phyloP scores from a whole-genome alignment of 1,284 basidiomycete genomes.

The Irpex sp. region DNA sequence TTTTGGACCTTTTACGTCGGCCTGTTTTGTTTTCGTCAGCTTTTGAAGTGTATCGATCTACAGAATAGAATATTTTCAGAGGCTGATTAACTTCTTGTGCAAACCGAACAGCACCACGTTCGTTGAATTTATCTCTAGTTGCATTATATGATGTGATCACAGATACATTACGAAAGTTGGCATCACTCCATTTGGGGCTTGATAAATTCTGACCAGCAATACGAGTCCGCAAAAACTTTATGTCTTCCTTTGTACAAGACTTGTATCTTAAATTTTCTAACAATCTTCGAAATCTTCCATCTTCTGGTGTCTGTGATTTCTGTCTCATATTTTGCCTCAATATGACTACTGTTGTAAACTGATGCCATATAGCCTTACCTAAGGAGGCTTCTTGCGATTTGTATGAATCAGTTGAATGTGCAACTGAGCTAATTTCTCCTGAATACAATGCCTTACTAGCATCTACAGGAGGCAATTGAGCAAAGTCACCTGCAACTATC shows the following conservation, averaged over 20 bases:
- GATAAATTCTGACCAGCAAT: neutral
- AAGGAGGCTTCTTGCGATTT: neutral
- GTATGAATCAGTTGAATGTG: neutral
- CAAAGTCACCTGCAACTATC: constrained; percentile 19
- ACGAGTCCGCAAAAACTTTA: constrained; percentile 25
- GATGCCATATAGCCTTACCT: constrained; percentile 21
- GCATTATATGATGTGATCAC: constrained; percentile 31
- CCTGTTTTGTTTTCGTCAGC: no score
- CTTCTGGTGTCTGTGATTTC: constrained; percentile 16
- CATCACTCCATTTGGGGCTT: constrained; percentile 9
- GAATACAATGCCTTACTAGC: neutral
- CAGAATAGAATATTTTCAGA: constrained; percentile 26
- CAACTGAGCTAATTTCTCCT: neutral
- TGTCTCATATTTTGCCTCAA: constrained; percentile 30
- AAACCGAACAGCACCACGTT: constrained; percentile 23
- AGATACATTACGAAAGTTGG: constrained; percentile 26
- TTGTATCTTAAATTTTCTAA: constrained; percentile 33
- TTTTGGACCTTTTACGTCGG: neutral
- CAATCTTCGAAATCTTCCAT: constrained; percentile 24
- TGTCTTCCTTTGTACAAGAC: constrained; percentile 30
- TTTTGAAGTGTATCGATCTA: constrained; percentile 17
- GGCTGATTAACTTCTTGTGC: constrained; percentile 22
- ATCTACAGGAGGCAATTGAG: constrained; percentile 13
- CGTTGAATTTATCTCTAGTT: constrained; percentile 32
- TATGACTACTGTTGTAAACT: constrained; percentile 20